These are phyloP conservation scores for Alternaria panax DNA, from an alignment of 2,329 filamentous ascomycete genomes.

Conservation along the genomic window DNA sequence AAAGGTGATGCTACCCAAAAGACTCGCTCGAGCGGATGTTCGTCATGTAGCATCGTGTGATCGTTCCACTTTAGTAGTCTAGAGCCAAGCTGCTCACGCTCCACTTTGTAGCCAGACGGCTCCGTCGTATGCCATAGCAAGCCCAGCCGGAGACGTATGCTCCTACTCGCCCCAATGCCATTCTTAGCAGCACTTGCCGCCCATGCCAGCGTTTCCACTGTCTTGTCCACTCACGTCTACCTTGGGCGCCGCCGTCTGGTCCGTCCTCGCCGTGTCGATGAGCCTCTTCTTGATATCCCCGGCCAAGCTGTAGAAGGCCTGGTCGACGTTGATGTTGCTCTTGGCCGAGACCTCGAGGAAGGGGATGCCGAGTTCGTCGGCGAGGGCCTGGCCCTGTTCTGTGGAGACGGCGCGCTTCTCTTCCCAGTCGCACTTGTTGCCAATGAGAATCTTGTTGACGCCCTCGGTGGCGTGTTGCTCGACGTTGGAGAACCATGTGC, in stretches of 20 bases:
- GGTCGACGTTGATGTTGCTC: slow-evolving; percentile 99
- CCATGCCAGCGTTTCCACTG: slow-evolving; percentile 38
- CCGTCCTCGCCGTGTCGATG: slow-evolving; percentile 86
- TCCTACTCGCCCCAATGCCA: background rate
- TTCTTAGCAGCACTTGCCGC: slow-evolving; percentile 50
- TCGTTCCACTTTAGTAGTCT: background rate
- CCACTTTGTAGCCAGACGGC: background rate
- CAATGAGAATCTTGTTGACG: slow-evolving; percentile 99
- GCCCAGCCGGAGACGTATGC: background rate
- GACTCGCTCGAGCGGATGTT: slow-evolving; percentile 7
- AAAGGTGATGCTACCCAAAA: slow-evolving; percentile 13
- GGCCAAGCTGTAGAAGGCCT: slow-evolving; percentile 95
- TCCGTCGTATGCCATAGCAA: background rate
- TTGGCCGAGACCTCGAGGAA: slow-evolving; percentile 99
- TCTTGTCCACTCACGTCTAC: slow-evolving; percentile 47
- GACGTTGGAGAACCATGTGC: slow-evolving; percentile 99
- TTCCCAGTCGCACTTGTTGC: slow-evolving; percentile 99
- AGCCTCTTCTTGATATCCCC: slow-evolving; percentile 98
- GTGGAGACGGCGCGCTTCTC: slow-evolving; percentile 96
- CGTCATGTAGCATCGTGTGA: slow-evolving; percentile 10
- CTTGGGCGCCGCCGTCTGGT: slow-evolving; percentile 51
- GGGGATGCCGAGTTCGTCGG: slow-evolving; percentile 94
- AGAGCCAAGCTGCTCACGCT: background rate
- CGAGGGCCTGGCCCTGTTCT: slow-evolving; percentile 90
- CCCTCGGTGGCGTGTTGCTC: slow-evolving; percentile 98